Evolutionary conservation across 768 basidiomycete genomes (phyloP).

Genomic region (Suillus subalutaceus): DNA sequence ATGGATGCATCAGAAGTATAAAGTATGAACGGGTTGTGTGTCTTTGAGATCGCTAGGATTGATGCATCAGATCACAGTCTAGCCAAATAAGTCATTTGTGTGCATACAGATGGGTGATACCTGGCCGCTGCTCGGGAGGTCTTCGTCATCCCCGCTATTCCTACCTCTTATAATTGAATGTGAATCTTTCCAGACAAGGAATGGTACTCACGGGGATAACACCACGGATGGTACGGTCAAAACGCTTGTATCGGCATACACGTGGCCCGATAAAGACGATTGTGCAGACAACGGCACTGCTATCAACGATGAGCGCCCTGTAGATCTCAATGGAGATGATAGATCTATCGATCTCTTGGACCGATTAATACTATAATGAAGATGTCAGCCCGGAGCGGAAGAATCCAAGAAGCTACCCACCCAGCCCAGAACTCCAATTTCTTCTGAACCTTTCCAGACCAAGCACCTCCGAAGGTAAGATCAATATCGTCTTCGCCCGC

Average conservation of each 20-base stretch:
- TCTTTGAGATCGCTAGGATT: slow-evolving; percentile 27
- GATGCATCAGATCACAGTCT: slow-evolving; percentile 11
- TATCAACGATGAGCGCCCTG: slow-evolving; percentile 30
- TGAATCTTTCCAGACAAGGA: background rate
- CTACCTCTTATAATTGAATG: slow-evolving; percentile 22
- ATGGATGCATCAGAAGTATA: slow-evolving; percentile 29
- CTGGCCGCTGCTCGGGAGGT: slow-evolving; percentile 78
- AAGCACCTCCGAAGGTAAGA: slow-evolving; percentile 36
- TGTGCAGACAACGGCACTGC: slow-evolving; percentile 36
- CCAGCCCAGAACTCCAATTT: slow-evolving; percentile 54
- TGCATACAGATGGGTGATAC: slow-evolving; percentile 67
- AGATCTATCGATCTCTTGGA: slow-evolving; percentile 34
- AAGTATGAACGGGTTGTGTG: slow-evolving; percentile 25
- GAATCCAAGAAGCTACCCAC: slow-evolving; percentile 34
- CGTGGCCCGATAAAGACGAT: slow-evolving; percentile 37
- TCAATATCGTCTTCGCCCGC: slow-evolving; percentile 31
- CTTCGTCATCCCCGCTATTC: slow-evolving; percentile 55
- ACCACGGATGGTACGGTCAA: slow-evolving; percentile 42
- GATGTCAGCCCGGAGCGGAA: slow-evolving; percentile 14
- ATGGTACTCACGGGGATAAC: slow-evolving; percentile 38
- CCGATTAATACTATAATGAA: slow-evolving; percentile 34
- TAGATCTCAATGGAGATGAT: slow-evolving; percentile 25
- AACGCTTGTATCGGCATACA: slow-evolving; percentile 28
- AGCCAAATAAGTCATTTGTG: background rate
- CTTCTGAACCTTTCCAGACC: slow-evolving; percentile 46